A percentile compares a stretch with the other conserved stretches of the same genome.
phyloP scores from a whole-genome alignment of 192 early-diverging fungal species.

The Coemansia sp. region DNA sequence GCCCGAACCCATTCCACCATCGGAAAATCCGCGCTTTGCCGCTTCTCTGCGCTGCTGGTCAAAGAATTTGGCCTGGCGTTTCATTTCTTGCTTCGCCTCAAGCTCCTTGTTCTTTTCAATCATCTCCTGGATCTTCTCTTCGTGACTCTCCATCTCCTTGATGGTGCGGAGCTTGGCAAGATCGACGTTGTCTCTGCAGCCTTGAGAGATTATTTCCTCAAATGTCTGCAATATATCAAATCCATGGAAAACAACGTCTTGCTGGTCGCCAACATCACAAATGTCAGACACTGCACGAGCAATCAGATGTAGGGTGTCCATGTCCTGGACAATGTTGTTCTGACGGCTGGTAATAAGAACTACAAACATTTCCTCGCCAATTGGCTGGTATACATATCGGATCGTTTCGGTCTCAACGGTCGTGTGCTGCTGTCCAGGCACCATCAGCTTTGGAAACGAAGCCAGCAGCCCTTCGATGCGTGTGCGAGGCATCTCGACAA shows the following conservation, averaged over 20 bases:
- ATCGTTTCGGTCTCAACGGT: constrained; percentile 96
- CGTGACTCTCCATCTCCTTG: constrained; percentile 96
- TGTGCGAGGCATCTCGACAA: constrained; percentile 94
- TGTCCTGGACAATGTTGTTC: constrained; percentile 98
- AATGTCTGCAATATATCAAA: constrained; percentile 92
- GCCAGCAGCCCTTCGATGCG: constrained; percentile 96
- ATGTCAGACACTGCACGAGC: constrained; percentile 88
- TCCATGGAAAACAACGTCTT: constrained; percentile 79
- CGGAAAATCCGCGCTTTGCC: constrained; percentile 54
- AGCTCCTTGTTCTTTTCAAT: constrained; percentile 93
- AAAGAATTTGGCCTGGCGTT: constrained; percentile 85
- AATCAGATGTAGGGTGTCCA: constrained; percentile 93
- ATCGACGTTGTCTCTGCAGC: constrained; percentile 90
- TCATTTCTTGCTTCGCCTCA: constrained; percentile 96
- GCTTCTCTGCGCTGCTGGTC: constrained; percentile 88
- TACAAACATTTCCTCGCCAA: constrained; percentile 88
- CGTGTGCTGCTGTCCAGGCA: constrained; percentile 87
- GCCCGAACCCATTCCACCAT: constrained; percentile 60
- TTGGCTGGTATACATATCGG: constrained; percentile 97
- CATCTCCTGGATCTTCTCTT: constrained; percentile 96
- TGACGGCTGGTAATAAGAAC: constrained; percentile 96
- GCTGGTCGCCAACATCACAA: constrained; percentile 83
- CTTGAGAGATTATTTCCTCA: constrained; percentile 93
- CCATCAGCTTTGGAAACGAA: constrained; percentile 96
- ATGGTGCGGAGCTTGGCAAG: constrained; percentile 90